Evolutionary conservation across 306 rosid genomes (phyloP).

Genomic region (Arachis stenosperma): DNA sequence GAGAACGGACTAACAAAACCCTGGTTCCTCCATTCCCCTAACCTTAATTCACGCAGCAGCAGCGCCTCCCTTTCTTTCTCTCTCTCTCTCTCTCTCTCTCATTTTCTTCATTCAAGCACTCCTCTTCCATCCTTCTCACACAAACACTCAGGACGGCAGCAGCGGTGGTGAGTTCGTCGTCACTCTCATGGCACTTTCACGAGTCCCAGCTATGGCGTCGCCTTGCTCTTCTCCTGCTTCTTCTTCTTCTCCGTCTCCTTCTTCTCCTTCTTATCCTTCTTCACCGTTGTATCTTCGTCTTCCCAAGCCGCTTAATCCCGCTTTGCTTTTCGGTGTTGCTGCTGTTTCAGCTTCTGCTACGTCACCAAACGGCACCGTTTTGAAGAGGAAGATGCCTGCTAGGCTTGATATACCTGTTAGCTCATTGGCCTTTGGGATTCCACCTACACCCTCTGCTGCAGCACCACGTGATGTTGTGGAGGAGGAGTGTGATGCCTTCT

Average conservation of each 20-base stretch:
- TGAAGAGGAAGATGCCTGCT: constrained; percentile 90
- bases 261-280: constrained; percentile 66
- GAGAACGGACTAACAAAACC: no score
- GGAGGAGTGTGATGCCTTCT: constrained; percentile 58
- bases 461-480: constrained; percentile 62
- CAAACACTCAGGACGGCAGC: no score
- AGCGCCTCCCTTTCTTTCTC: no score
- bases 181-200: no score
- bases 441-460: constrained; percentile 44
- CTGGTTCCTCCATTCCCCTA: no score
- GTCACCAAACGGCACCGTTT: constrained; percentile 55
- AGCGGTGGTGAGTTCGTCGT: no score
- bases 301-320: constrained; percentile 46
- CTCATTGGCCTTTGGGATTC: constrained; percentile 48
- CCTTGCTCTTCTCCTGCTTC: constrained; percentile 38
- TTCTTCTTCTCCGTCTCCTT: constrained; percentile 42
- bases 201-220: constrained; percentile 30
- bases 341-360: neutral
- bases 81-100: no score
- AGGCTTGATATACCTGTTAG: constrained; percentile 75
- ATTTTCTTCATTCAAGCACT: no score
- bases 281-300: constrained; percentile 77
- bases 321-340: no score
- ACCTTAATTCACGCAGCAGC: no score
- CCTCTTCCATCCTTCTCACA: no score